Conservation (phyloP, 495 filamentous ascomycete species). For the Entonaema liquescens region DNA sequence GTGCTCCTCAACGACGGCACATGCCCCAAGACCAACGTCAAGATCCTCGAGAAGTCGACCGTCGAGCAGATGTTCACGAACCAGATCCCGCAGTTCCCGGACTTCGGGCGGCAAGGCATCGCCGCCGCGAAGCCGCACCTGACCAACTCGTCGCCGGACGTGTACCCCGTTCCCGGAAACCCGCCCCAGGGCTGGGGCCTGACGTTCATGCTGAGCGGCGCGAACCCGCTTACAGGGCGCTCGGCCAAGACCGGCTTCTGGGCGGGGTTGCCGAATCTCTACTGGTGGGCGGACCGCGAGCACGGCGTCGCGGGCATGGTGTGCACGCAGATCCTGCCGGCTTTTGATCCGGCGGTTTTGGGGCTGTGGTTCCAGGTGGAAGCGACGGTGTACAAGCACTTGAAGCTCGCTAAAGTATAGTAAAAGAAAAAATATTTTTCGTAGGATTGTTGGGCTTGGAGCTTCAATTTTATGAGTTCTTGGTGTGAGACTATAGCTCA, state of each 20-base stretch:
- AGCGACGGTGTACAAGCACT: constrained; percentile 45
- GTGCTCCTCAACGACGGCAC: constrained; percentile 61
- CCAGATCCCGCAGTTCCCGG: constrained; percentile 64
- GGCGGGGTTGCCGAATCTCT: constrained; percentile 69
- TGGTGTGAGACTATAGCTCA: too few relatives aligned
- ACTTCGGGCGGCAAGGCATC: constrained; percentile 57
- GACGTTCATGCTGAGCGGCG: constrained; percentile 58
- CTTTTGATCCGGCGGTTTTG: constrained; percentile 55
- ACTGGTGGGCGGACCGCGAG: constrained; percentile 69
- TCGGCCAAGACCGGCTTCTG: constrained; percentile 59
- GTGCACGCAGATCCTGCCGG: constrained; percentile 67
- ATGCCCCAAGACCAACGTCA: constrained; percentile 54
- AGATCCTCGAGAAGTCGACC: constrained; percentile 60
- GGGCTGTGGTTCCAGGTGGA: constrained; percentile 53
- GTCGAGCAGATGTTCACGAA: constrained; percentile 69
- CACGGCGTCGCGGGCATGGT: constrained; percentile 67
- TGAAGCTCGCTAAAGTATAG: neutral
- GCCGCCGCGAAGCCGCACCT: constrained; percentile 60
- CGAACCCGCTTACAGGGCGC: constrained; percentile 58
- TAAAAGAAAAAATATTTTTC: neutral
- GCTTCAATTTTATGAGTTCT: too few relatives aligned
- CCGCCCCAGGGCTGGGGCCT: constrained; percentile 69
- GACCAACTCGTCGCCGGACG: constrained; percentile 53
- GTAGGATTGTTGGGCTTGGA: neutral
- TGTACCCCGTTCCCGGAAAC: constrained; percentile 61